Conservation (phyloP, 495 filamentous ascomycete genomes). For the Aspergillus incahuasiensis region DNA sequence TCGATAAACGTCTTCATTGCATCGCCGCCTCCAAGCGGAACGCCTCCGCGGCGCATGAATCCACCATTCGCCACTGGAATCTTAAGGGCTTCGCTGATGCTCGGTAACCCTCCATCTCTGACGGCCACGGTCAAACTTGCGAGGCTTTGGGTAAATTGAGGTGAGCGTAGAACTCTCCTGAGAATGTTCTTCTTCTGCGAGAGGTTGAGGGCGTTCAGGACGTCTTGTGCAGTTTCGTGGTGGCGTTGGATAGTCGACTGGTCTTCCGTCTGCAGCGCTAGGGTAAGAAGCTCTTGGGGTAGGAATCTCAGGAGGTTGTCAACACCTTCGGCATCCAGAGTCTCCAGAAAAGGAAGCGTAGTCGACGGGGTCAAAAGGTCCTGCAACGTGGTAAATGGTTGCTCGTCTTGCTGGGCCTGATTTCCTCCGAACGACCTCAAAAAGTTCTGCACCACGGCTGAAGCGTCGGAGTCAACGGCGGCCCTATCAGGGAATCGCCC, state of each 20-base stretch:
- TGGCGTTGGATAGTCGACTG: conserved; percentile 57
- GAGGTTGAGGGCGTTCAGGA: conserved; percentile 66
- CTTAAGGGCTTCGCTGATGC: conserved; percentile 77
- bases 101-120: conserved; percentile 87
- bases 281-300: conserved; percentile 65
- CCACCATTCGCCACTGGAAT: conserved; percentile 79
- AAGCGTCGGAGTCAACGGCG: conserved; percentile 49
- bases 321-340: conserved; percentile 56
- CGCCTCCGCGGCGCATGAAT: conserved; percentile 60
- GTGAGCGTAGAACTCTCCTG: conserved; percentile 77
- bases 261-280: conserved; percentile 62
- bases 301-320: conserved; percentile 73
- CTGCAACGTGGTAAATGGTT: conserved; percentile 75
- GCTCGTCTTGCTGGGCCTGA: conserved; percentile 49
- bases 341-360: conserved; percentile 72
- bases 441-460: conserved; percentile 74
- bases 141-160: conserved; percentile 85
- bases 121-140: conserved; percentile 80
- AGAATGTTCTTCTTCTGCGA: conserved; percentile 79
- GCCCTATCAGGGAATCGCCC: conserved; percentile 29
- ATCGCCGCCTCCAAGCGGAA: conserved; percentile 83
- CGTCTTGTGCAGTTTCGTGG: conserved; percentile 61
- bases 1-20: conserved; percentile 87
- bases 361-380: conserved; percentile 75
- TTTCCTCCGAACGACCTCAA: conserved; percentile 73